These are phyloP conservation scores for Echinosophora koreensis DNA, from an alignment of 306 rosid genomes.

Conservation along the genomic window DNA sequence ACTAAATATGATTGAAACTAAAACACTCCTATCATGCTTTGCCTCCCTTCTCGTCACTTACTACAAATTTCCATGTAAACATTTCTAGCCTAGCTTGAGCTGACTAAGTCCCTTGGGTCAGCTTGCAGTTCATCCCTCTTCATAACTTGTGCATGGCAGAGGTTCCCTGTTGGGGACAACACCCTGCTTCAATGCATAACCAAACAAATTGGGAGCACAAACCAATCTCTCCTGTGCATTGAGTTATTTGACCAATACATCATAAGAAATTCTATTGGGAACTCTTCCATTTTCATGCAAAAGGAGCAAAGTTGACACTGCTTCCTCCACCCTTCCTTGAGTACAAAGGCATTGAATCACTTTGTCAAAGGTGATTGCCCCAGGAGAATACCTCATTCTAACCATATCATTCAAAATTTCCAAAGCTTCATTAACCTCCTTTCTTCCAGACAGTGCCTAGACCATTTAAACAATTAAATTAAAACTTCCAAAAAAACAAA, in stretches of 20 bases:
- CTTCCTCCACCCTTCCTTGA: constrained; percentile 54
- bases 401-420: constrained; percentile 59
- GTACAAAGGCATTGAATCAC: constrained; percentile 65
- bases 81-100: neutral
- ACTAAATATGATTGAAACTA: too few relatives aligned
- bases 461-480: too few relatives aligned
- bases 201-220: constrained; percentile 57
- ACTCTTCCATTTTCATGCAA: constrained; percentile 52
- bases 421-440: constrained; percentile 55
- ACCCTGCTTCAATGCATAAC: constrained; percentile 72
- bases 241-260: constrained; percentile 58
- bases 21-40: too few relatives aligned
- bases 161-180: constrained; percentile 50
- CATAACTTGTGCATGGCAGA: constrained; percentile 20
- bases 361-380: constrained; percentile 42
- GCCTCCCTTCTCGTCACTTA: neutral
- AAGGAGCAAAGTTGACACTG: constrained; percentile 54
- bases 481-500: too few relatives aligned
- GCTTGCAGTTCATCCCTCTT: neutral
- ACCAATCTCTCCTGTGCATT: constrained; percentile 50
- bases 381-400: constrained; percentile 54
- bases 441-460: constrained; percentile 53
- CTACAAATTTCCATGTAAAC: constrained; percentile 6
- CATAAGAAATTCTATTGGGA: constrained; percentile 48
- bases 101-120: neutral